A percentile compares a stretch with the other conserved stretches of the same genome.
Conservation (phyloP, 2,329 filamentous ascomycete genomes). For the Claviceps digitariae region DNA sequence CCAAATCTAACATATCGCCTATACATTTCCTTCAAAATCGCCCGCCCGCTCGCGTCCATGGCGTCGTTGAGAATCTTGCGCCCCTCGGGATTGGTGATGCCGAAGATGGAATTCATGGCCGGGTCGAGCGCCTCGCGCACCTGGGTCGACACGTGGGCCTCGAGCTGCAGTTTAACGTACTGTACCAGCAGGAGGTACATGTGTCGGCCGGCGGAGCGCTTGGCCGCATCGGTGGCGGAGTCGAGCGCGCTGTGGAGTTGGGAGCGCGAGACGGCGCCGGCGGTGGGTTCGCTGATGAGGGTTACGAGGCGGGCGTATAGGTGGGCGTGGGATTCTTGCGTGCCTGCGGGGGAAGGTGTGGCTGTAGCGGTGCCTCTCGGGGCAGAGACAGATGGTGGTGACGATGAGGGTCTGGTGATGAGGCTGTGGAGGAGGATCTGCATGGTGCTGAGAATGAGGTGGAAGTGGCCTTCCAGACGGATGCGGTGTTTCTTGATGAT, state of each 20-base stretch:
- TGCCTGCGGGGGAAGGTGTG: slow-evolving; percentile 6
- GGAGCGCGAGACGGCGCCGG: slow-evolving; percentile 37
- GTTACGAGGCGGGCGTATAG: slow-evolving; percentile 42
- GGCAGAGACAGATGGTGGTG: not conserved
- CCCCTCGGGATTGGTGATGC: slow-evolving; percentile 41
- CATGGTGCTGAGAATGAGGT: slow-evolving; percentile 40
- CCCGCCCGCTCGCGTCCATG: slow-evolving; percentile 45
- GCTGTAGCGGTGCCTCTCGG: not conserved
- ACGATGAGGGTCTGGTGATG: slow-evolving; percentile 20
- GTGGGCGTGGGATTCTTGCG: slow-evolving; percentile 32
- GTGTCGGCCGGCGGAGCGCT: slow-evolving; percentile 45
- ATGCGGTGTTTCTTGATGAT: slow-evolving; percentile 47
- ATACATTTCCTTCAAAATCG: slow-evolving; percentile 44
- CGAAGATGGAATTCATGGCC: slow-evolving; percentile 44
- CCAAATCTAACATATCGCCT: slow-evolving; percentile 48
- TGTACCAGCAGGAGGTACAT: slow-evolving; percentile 47
- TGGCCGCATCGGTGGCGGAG: slow-evolving; percentile 47
- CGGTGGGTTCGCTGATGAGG: slow-evolving; percentile 45
- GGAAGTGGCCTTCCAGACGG: slow-evolving; percentile 48
- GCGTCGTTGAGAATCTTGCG: slow-evolving; percentile 45
- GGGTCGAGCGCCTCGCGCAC: slow-evolving; percentile 43
- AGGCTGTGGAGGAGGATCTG: slow-evolving; percentile 43
- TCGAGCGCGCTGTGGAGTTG: slow-evolving; percentile 34
- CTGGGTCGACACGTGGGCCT: slow-evolving; percentile 33
- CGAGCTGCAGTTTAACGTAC: slow-evolving; percentile 49